Conservation (phyloP, 202 grass and related monocot species). For the Schoenoplectus triqueter region DNA sequence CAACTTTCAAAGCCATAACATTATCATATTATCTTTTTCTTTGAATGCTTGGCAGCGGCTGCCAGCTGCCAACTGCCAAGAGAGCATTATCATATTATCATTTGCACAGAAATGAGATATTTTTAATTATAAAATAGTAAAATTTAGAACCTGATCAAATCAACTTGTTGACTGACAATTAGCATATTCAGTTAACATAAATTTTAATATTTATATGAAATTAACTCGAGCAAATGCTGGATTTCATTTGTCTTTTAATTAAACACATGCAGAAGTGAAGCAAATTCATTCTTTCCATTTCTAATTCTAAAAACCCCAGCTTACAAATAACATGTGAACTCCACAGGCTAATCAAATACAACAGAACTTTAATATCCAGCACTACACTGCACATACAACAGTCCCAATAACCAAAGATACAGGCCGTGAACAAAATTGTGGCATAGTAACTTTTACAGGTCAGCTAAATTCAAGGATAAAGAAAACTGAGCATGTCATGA, state of each 20-base stretch:
- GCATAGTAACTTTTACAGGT: background rate
- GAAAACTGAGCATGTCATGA: background rate
- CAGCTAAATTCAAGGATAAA: background rate
- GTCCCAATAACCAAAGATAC: background rate
- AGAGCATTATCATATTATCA: too few species aligned
- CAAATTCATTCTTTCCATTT: background rate
- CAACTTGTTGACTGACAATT: background rate
- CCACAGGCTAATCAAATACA: background rate
- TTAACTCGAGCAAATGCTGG: background rate
- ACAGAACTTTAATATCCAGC: background rate
- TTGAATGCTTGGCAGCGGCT: too few species aligned
- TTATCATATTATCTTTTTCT: too few species aligned
- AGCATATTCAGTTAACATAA: background rate
- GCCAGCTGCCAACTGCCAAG: too few species aligned
- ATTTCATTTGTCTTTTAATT: background rate
- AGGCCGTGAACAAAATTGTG: slow-evolving; percentile 31
- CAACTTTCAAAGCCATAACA: too few species aligned
- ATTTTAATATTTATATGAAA: background rate
- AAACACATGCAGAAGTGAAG: background rate
- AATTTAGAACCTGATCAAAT: too few species aligned
- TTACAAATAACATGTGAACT: background rate
- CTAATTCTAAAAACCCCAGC: background rate
- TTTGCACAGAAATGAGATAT: too few species aligned
- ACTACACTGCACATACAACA: background rate
- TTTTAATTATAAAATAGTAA: too few species aligned